Evolutionary conservation across 1,284 basidiomycete species (phyloP), one percentile per base, ranked within the genome.

Genomic region (Austroboletus niveus): DNA sequence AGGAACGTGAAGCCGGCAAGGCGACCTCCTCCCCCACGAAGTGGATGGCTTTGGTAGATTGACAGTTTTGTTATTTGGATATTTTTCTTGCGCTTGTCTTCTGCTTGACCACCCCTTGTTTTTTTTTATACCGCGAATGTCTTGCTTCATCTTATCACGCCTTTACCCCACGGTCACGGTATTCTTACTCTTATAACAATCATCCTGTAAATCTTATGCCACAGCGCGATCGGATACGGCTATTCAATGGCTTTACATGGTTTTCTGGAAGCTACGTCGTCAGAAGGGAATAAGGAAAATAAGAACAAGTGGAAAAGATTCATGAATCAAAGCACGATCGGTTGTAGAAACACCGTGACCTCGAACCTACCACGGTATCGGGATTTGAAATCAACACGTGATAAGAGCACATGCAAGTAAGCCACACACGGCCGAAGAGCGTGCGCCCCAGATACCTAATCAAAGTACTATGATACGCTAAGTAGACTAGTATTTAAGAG

Each of bases 11-110:
- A 66, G 51, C 64, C 62, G 39, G 65, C 15, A 15, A 66, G 65
- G 53, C 60, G 65, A 17, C 53, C 60, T 44, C 53, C 60, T 44
- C 63, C 63, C 30, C 51, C 62, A 38, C 57, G 68, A 40, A 52
- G 44, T 51, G 65, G 65, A 8, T 67, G 65, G 65, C 53, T 67
- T 47, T 67, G 65, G 65, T 67, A 69, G 64, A 64, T 38, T 34
- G 42, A 46, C 48, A 47, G 34, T 47, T 60, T 57, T 52, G 31
- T 54, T 48, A 47, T 48, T 27, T 51, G 65, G 59, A 49, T 57
- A 47, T 39, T 47, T 31, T 54, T 55, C 53, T 57, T 48, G 47
- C 49, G 42, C 44, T 29, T 17, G 4, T 8, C 29, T 17, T 42
- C 31, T 34, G n/a, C 44, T 60, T 53, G 50, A 50, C 38, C 40